Evolutionary conservation across 176 grass and related monocot species (phyloP).

Genomic region (Cymbopogon citratus): DNA sequence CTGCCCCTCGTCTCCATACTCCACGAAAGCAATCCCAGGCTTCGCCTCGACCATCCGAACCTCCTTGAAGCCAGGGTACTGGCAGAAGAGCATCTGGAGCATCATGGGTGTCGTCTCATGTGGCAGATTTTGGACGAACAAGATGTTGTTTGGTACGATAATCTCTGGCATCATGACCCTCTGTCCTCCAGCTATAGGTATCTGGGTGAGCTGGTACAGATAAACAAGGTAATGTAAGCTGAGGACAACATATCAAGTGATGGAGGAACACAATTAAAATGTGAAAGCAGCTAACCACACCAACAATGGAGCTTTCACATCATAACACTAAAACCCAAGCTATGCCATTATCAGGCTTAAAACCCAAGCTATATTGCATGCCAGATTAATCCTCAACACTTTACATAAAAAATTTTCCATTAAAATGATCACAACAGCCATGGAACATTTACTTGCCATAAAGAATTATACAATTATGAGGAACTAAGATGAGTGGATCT

Average conservation of each 20-base stretch:
- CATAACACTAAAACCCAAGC: neutral
- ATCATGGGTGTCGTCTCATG: conserved; percentile 75
- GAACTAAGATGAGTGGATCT: neutral
- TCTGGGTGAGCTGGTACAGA: conserved; percentile 57
- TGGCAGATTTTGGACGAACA: conserved; percentile 90
- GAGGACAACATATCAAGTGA: neutral
- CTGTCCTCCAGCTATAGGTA: conserved; percentile 54
- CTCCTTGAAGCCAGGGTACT: conserved; percentile 93
- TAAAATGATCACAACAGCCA: neutral
- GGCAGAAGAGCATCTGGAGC: conserved; percentile 90
- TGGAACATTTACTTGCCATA: neutral
- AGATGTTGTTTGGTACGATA: conserved; percentile 81
- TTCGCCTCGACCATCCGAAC: conserved; percentile 89
- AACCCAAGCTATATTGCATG: neutral
- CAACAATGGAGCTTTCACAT: neutral
- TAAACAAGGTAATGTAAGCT: neutral
- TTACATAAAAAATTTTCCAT: neutral
- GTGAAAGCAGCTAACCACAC: neutral
- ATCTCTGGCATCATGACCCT: conserved; percentile 74
- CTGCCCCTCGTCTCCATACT: conserved; percentile 79
- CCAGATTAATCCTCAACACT: neutral
- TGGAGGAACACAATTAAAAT: neutral
- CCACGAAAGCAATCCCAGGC: conserved; percentile 87
- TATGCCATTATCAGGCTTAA: neutral
- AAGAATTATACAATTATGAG: neutral